phyloP scores from a whole-genome alignment of 2,329 filamentous ascomycete species.

The Ceratocystiopsis sp. region DNA sequence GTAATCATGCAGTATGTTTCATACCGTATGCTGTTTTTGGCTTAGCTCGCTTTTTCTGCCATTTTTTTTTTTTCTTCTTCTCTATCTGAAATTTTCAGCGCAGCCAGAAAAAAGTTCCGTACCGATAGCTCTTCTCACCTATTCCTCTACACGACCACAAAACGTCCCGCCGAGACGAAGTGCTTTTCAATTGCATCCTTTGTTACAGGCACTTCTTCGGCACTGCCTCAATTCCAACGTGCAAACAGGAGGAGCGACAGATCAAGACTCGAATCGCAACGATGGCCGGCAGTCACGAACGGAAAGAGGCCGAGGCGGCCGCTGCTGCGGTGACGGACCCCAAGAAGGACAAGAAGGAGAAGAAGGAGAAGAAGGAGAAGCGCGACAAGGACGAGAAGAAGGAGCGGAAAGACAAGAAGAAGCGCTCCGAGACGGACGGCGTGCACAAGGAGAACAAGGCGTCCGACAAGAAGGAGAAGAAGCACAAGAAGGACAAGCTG shows the following conservation, averaged over 20 bases:
- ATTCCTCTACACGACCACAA: no score
- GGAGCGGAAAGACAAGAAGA: conserved; percentile 41
- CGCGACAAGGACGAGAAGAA: conserved; percentile 11
- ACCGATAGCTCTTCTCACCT: no score
- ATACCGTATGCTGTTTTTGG: no score
- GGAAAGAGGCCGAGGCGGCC: conserved; percentile 10
- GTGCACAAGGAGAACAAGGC: conserved; percentile 35
- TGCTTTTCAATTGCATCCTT: neutral
- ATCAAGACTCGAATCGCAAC: neutral
- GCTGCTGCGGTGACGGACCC: neutral
- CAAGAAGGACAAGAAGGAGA: neutral
- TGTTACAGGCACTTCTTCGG: no score
- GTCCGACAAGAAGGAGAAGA: conserved; percentile 49
- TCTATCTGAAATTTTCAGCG: neutral
- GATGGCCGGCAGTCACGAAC: conserved; percentile 9
- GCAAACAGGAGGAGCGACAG: no score
- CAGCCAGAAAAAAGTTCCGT: neutral
- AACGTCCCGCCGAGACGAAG: neutral
- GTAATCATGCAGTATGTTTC: no score
- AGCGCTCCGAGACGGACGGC: conserved; percentile 36
- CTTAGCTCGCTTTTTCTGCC: no score
- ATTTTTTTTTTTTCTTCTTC: neutral
- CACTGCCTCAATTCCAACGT: no score
- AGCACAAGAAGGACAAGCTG: conserved; percentile 58
- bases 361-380: conserved; percentile 8